These are phyloP conservation scores for Talaromyces sp. DNA, from an alignment of 2,329 filamentous ascomycete species.

Conservation along the genomic window DNA sequence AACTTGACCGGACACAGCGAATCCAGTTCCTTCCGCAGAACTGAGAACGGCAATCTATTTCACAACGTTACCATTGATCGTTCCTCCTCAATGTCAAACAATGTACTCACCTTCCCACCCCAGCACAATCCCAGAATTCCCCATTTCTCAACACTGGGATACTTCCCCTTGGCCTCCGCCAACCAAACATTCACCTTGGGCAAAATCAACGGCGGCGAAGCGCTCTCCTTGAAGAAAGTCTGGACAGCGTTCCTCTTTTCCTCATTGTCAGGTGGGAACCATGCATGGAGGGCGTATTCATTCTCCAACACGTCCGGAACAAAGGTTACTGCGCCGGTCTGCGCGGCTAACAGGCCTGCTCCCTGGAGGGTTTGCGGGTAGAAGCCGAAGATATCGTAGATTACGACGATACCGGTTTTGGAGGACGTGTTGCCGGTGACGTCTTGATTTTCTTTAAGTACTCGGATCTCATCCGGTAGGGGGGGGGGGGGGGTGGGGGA, in stretches of 20 bases:
- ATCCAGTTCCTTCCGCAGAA: constrained; percentile 55
- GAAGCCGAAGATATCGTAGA: constrained; percentile 66
- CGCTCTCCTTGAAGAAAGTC: constrained; percentile 55
- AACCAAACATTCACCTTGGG: constrained; percentile 35
- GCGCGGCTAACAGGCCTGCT: constrained; percentile 54
- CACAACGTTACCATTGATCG: constrained; percentile 26
- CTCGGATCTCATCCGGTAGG: neutral
- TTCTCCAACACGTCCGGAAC: constrained; percentile 49
- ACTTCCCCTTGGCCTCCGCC: constrained; percentile 52
- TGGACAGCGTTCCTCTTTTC: constrained; percentile 62
- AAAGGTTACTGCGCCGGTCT: constrained; percentile 42
- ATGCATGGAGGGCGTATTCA: constrained; percentile 36
- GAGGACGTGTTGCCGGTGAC: constrained; percentile 51
- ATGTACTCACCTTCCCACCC: constrained; percentile 64
- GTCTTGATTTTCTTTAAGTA: constrained; percentile 22
- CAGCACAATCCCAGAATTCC: constrained; percentile 67
- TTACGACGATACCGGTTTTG: constrained; percentile 58
- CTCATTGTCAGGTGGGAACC: constrained; percentile 62
- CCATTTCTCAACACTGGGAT: constrained; percentile 58
- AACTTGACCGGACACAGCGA: constrained; percentile 42
- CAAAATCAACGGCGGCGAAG: constrained; percentile 30
- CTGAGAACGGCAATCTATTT: constrained; percentile 42
- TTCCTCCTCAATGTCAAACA: neutral
- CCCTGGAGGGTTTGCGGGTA: constrained; percentile 69
- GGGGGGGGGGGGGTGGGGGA: no score